Percentiles rank a stretch among this genome's conserved stretches.
These are phyloP conservation scores for Rhizopus arrhizus DNA, from an alignment of 371 early-diverging fungal genomes.

Conservation along the genomic window DNA sequence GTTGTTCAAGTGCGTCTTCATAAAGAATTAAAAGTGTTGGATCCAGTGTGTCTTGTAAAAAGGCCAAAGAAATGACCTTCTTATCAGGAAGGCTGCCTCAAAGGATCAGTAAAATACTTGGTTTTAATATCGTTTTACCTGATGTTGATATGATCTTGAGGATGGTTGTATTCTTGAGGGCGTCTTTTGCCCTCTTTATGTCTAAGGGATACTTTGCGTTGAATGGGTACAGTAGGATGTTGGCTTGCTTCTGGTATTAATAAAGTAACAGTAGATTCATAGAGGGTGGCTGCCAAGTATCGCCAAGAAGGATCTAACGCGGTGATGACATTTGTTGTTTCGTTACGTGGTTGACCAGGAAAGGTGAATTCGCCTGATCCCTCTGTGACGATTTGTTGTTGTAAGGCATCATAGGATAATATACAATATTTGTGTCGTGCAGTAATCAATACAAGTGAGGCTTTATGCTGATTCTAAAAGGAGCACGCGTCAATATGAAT, in stretches of 20 bases:
- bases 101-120: conserved; percentile 46
- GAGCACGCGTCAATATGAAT: conserved; percentile 10
- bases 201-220: conserved; percentile 18
- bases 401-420: conserved; percentile 57
- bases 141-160: conserved; percentile 38
- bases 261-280: conserved; percentile 38
- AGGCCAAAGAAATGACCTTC: conserved; percentile 66
- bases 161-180: conserved; percentile 21
- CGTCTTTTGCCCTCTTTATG: conserved; percentile 27
- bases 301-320: conserved; percentile 58
- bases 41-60: conserved; percentile 54
- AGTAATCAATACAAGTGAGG: conserved; percentile 63
- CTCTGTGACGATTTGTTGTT: conserved; percentile 61
- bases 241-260: conserved; percentile 21
- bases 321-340: conserved; percentile 37
- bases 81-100: conserved; percentile 69
- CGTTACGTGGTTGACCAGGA: conserved; percentile 53
- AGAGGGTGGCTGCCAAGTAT: conserved; percentile 44
- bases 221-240: background rate
- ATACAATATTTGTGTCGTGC: conserved; percentile 62
- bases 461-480: conserved; percentile 49
- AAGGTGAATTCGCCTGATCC: conserved; percentile 64
- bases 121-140: conserved; percentile 30
- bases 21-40: conserved; percentile 76
- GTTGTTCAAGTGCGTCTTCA: conserved; percentile 68